A percentile compares a stretch with the other conserved stretches of the same genome.
These are phyloP conservation scores for Boletellus deceptivus DNA, from an alignment of 1,284 basidiomycete genomes.

Conservation along the genomic window DNA sequence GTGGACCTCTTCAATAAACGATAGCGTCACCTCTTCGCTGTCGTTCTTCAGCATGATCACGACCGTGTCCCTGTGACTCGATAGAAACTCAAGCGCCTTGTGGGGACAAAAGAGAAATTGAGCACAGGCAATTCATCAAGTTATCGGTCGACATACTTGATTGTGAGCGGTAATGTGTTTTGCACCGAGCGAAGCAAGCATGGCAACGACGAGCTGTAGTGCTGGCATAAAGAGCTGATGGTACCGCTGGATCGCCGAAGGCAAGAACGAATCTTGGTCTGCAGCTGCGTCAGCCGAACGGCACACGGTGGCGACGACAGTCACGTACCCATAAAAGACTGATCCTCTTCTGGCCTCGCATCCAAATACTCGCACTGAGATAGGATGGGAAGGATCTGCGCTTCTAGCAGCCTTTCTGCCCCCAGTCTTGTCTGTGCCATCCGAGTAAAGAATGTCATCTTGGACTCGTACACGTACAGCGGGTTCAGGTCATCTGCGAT, in stretches of 20 bases:
- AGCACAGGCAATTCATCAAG: not conserved
- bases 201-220: conserved; percentile 73
- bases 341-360: conserved; percentile 76
- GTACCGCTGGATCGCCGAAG: conserved; percentile 84
- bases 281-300: conserved; percentile 4
- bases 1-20: conserved; percentile 73
- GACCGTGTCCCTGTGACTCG: conserved; percentile 77
- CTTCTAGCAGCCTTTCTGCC: conserved; percentile 83
- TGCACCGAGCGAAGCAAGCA: conserved; percentile 66
- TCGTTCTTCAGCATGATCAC: conserved; percentile 77
- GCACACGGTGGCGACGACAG: rapidly evolving
- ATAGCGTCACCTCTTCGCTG: conserved; percentile 57
- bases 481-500: conserved; percentile 81
- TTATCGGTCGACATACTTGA: conserved; percentile 47
- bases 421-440: conserved; percentile 81
- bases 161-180: conserved; percentile 63
- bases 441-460: conserved; percentile 85
- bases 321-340: conserved; percentile 73
- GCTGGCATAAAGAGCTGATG: conserved; percentile 87
- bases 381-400: conserved; percentile 75
- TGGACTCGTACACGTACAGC: conserved; percentile 93
- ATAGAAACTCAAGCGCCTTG: conserved; percentile 74
- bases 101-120: not conserved
- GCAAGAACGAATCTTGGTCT: conserved; percentile 87
- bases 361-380: conserved; percentile 88